phyloP scores from a whole-genome alignment of 1,284 basidiomycete species.

The Neotropicomus parvogracilis region DNA sequence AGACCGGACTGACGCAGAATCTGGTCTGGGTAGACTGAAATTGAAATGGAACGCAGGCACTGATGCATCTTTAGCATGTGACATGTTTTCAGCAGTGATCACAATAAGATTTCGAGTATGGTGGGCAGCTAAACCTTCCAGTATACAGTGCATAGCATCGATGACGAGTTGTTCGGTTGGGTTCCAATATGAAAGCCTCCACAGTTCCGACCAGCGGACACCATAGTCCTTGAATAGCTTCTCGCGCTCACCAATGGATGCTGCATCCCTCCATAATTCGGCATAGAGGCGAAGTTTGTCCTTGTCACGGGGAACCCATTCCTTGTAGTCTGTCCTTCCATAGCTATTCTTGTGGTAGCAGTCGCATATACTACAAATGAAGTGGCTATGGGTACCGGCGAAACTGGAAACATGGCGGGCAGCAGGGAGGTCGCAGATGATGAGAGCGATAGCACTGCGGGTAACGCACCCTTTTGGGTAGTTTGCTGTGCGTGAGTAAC shows the following conservation, averaged over 20 bases:
- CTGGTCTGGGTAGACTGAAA: neutral
- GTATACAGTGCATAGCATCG: constrained; percentile 20
- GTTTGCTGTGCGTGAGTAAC: constrained; percentile 2
- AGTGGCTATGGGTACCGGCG: constrained; percentile 11
- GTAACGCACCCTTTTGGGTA: neutral
- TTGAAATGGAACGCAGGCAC: neutral
- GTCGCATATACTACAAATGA: constrained; percentile 8
- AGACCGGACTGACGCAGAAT: neutral
- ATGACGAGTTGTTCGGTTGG: constrained; percentile 12
- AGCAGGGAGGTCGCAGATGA: constrained; percentile 11
- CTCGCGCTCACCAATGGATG: neutral
- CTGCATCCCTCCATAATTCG: constrained; percentile 15
- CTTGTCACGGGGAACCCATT: constrained; percentile 10
- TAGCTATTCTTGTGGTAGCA: constrained; percentile 16
- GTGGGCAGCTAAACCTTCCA: constrained; percentile 14
- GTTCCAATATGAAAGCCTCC: constrained; percentile 21
- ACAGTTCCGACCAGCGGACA: constrained; percentile 14
- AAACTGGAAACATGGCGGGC: constrained; percentile 6
- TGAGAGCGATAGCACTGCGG: constrained; percentile 1
- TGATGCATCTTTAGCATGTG: neutral
- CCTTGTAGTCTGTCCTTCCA: constrained; percentile 3
- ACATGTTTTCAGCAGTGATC: neutral
- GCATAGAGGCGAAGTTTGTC: neutral
- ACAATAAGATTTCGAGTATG: constrained; percentile 4
- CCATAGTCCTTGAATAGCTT: constrained; percentile 14